These are phyloP conservation scores for Tolypocladium cylindrosporum DNA, from an alignment of 2,329 filamentous ascomycete species.

Conservation along the genomic window DNA sequence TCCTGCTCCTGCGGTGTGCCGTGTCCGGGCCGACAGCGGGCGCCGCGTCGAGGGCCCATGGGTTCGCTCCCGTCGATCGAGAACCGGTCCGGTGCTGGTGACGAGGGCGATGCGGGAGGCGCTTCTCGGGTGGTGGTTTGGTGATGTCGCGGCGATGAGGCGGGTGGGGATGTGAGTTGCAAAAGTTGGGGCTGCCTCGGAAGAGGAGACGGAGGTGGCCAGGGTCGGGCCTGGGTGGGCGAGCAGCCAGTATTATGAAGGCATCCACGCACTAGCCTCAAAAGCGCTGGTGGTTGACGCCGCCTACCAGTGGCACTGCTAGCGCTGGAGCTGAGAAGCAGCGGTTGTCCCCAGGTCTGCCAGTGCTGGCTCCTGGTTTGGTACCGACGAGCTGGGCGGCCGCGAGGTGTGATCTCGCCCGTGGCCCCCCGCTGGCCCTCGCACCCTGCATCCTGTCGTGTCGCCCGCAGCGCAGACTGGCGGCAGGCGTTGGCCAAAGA, in stretches of 20 bases:
- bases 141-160: background rate
- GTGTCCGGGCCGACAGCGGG: background rate
- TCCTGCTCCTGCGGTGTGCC: background rate
- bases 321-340: constrained; percentile 6
- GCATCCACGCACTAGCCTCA: constrained; percentile 17
- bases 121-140: background rate
- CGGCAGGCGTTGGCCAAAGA: background rate
- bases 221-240: background rate
- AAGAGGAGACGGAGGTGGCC: background rate
- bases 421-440: background rate
- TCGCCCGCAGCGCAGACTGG: background rate
- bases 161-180: background rate
- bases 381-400: background rate
- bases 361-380: background rate
- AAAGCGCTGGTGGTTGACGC: constrained; percentile 11
- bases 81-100: background rate
- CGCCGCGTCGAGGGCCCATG: background rate
- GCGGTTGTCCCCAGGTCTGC: background rate
- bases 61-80: background rate
- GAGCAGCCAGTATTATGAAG: constrained; percentile 11
- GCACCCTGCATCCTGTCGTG: background rate
- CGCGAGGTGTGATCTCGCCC: background rate
- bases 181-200: no score
- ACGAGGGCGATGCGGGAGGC: background rate
- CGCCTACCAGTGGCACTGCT: constrained; percentile 13